Base-by-base conservation (phyloP, 139 green algal genomes). In the Monoraphidium neglectum region DNA sequence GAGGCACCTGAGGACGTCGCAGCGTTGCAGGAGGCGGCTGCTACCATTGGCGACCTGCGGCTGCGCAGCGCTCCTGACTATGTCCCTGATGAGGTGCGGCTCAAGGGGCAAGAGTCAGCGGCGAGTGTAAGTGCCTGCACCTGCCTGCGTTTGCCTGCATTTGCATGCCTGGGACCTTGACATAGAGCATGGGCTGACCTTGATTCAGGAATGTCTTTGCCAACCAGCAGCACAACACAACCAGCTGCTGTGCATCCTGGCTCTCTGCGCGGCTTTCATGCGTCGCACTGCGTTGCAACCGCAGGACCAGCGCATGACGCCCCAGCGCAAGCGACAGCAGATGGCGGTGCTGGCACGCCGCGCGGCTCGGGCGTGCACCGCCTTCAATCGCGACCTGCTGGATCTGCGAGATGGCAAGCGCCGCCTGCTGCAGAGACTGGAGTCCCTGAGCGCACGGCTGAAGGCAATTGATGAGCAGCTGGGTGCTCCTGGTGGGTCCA, bases 21-120 rank as follows among this genome's bases (percentile, higher is more conserved):
- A 26, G 79, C 51, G 21, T 86, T 93, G 74, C 66, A 84, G 59
- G 67, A 89, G 38, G 92, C 91, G 21, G 74, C 86, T 37, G 68
- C 68, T 23, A 94, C 82, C 60, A 90, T 94, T 46, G 91, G 91
- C 4, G 91, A 95, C 74, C 94, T 91, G 84, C 94, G 94, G 75
- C 90, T 97, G 40, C 95, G 95, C 77, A 85, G 64, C n/a, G 90
- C 94, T 54, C 84, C 83, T 2, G 83, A 87, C 38, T 95, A 90
- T 59, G 82, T 95, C 21, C 81, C 89, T 21, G 86, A 87, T 18
- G 83, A 90, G 81, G 88, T 90, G 24, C 21, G 76, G 56, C 23
- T 21, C 12, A 12, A 51, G 43, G 43, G 8, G 8, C 43, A 51
- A 51, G 8, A 51, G 43, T 51, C 43, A 51, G 43, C 43, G 12